Percentiles rank a stretch among this genome's conserved stretches.
Evolutionary conservation across 371 early-diverging fungal species (phyloP).

Genomic region (Lichtheimia ramosa): DNA sequence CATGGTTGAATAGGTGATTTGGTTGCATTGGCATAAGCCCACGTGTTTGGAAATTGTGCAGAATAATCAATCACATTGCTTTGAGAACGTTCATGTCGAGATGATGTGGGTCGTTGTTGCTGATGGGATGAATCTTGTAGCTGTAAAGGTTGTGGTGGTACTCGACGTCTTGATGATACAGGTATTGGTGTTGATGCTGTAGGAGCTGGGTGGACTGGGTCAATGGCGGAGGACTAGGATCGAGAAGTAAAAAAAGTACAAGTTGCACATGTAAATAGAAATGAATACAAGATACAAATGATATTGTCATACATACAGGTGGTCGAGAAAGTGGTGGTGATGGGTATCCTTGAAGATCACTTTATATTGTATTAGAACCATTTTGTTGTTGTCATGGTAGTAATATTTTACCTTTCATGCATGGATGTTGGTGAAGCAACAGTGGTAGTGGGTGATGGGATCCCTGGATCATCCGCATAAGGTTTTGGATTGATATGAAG

Average conservation of each 20-base stretch:
- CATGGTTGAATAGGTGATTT: background rate
- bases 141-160: background rate
- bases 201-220: background rate
- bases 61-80: constrained; percentile 10
- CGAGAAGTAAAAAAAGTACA: background rate
- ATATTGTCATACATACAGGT: background rate
- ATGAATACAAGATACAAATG: background rate
- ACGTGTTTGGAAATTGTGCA: constrained; percentile 14
- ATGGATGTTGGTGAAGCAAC: constrained; percentile 13
- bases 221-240: background rate
- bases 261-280: background rate
- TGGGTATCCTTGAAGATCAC: constrained; percentile 1
- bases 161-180: background rate
- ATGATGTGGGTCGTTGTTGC: background rate
- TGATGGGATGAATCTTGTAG: background rate
- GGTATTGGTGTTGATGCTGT: constrained; percentile 7
- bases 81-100: constrained; percentile 11
- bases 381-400: background rate
- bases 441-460: background rate
- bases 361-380: background rate
- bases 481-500: background rate
- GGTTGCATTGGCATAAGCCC: constrained; percentile 11
- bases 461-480: background rate
- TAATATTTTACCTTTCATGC: constrained; percentile 5
- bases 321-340: constrained; percentile 5